Conservation (phyloP, 2,329 filamentous ascomycete species). For the Periglandula ipomoeae region DNA sequence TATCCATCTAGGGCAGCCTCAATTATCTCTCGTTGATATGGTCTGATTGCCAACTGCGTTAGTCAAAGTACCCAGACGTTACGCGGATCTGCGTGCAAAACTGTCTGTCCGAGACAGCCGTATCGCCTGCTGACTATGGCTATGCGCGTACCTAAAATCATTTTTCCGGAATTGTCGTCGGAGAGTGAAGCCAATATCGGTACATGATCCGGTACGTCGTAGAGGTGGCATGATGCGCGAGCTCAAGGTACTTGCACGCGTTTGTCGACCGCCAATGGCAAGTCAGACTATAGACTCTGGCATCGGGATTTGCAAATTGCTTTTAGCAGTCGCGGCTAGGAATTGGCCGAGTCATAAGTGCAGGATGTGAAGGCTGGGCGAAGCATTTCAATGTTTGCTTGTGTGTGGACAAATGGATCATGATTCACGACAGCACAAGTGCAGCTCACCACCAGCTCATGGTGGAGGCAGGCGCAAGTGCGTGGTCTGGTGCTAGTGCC, state of each 20-base stretch:
- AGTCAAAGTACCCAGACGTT: not conserved
- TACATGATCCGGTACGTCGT: constrained; percentile 37
- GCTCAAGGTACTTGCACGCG: not conserved
- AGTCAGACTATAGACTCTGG: too few relatives aligned
- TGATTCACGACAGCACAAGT: too few relatives aligned
- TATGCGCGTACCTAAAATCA: constrained; percentile 52
- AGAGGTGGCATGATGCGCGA: constrained; percentile 29
- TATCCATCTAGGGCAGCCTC: constrained; percentile 68
- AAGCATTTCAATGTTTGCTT: too few relatives aligned
- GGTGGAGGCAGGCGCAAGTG: too few relatives aligned
- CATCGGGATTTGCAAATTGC: too few relatives aligned
- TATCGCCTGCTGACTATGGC: not conserved
- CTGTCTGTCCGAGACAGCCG: not conserved
- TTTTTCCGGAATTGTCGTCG: constrained; percentile 64
- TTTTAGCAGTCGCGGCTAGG: too few relatives aligned
- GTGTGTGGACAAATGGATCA: too few relatives aligned
- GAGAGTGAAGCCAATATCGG: constrained; percentile 66
- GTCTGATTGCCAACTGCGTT: constrained; percentile 36
- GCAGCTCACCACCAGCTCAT: too few relatives aligned
- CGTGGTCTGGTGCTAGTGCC: too few relatives aligned
- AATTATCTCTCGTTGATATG: constrained; percentile 82
- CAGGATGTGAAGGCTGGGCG: too few relatives aligned
- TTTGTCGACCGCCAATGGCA: not conserved
- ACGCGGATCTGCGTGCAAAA: not conserved
- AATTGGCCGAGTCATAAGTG: too few relatives aligned